A percentile compares a stretch with the other conserved stretches of the same genome.
Evolutionary conservation across 192 early-diverging fungal genomes (phyloP).

Genomic region (Backusella psychrophila): DNA sequence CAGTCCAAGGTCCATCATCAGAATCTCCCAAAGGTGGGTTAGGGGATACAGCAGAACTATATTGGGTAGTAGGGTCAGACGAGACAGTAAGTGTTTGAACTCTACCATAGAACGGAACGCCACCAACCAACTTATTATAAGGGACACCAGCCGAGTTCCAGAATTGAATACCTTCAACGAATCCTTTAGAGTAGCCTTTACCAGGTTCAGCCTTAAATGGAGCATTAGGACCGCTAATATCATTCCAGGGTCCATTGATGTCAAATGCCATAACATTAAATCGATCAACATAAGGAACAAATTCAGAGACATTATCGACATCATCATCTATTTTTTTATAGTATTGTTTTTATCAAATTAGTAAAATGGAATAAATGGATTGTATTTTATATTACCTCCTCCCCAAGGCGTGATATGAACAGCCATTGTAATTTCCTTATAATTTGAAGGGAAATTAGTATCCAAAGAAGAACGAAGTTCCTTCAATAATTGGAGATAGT

Average conservation of each 20-base stretch:
- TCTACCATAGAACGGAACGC: conserved; percentile 61
- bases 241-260: conserved; percentile 57
- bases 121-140: conserved; percentile 55
- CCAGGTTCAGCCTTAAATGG: conserved; percentile 36
- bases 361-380: neutral
- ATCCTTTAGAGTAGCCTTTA: conserved; percentile 35
- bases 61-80: conserved; percentile 12
- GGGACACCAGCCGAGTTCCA: conserved; percentile 62
- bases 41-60: conserved; percentile 24
- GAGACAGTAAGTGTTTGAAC: conserved; percentile 34
- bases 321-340: conserved; percentile 33
- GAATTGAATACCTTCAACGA: conserved; percentile 43
- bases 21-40: conserved; percentile 46
- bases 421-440: conserved; percentile 64
- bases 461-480: conserved; percentile 57
- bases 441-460: conserved; percentile 28
- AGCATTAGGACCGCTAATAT: conserved; percentile 48
- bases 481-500: conserved; percentile 57
- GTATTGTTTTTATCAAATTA: neutral
- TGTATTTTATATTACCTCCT: neutral
- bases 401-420: conserved; percentile 62
- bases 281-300: conserved; percentile 56
- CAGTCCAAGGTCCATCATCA: conserved; percentile 52
- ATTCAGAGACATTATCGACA: conserved; percentile 56
- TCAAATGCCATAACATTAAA: conserved; percentile 71